phyloP scores from a whole-genome alignment of 257 asterid species.

The Asclepias syriaca region DNA sequence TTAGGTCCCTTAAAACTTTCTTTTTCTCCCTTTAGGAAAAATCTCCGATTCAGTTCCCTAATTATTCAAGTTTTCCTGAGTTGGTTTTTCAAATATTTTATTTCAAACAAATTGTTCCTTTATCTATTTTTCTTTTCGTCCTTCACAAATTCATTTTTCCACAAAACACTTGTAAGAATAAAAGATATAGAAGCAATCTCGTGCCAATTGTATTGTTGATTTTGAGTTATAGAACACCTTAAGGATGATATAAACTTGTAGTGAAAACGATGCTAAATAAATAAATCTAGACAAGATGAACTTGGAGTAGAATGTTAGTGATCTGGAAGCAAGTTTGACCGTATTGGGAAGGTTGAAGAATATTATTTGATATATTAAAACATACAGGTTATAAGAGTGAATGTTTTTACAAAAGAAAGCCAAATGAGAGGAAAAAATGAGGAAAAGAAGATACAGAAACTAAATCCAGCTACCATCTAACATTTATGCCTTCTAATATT shows the following conservation, averaged over 20 bases:
- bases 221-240: too few relatives aligned
- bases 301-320: neutral
- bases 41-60: too few relatives aligned
- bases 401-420: neutral
- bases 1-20: too few relatives aligned
- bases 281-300: neutral
- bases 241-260: too few relatives aligned
- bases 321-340: neutral
- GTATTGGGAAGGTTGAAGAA: neutral
- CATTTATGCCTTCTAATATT: neutral
- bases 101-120: too few relatives aligned
- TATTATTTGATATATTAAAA: neutral
- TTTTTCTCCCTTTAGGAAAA: too few relatives aligned
- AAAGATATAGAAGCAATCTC: neutral
- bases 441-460: neutral
- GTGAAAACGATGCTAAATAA: neutral
- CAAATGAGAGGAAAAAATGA: neutral
- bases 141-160: too few relatives aligned
- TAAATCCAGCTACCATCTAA: neutral
- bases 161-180: neutral
- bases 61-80: too few relatives aligned
- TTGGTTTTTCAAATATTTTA: too few relatives aligned
- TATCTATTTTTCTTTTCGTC: too few relatives aligned
- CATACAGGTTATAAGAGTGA: neutral
- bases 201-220: too few relatives aligned